These are phyloP conservation scores for Hibiscus syriacus DNA, from an alignment of 345 rosid genomes.

Conservation along the genomic window DNA sequence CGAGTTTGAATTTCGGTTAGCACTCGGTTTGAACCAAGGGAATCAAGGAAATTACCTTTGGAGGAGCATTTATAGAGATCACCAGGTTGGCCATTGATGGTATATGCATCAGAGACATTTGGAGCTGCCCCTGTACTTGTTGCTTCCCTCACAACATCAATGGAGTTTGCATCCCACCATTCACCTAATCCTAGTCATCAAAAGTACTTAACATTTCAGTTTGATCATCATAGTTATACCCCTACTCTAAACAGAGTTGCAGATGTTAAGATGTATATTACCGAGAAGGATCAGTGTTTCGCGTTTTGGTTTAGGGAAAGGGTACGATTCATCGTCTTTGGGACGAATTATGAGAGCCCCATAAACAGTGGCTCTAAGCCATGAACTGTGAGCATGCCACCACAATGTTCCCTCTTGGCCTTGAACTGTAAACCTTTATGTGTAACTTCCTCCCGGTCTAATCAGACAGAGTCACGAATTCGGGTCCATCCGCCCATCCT, in stretches of 20 bases:
- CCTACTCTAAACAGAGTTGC: background rate
- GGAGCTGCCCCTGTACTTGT: constrained; percentile 70
- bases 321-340: constrained; percentile 48
- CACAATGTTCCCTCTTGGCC: constrained; percentile 92
- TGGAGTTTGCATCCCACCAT: constrained; percentile 92
- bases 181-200: constrained; percentile 41
- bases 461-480: constrained; percentile 95
- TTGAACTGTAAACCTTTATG: constrained; percentile 71
- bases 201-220: background rate
- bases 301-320: constrained; percentile 27
- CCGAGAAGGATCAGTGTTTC: background rate
- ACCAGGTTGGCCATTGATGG: constrained; percentile 93
- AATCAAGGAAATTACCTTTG: constrained; percentile 60
- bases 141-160: constrained; percentile 69
- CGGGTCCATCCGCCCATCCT: constrained; percentile 96
- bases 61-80: constrained; percentile 79
- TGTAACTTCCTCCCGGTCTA: constrained; percentile 73
- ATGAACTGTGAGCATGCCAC: constrained; percentile 86
- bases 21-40: no score
- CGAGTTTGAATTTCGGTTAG: no score
- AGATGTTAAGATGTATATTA: background rate
- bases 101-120: constrained; percentile 66
- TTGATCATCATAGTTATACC: background rate
- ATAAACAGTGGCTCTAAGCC: constrained; percentile 75
- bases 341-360: constrained; percentile 66